Evolutionary conservation across 192 early-diverging fungal species (phyloP), one percentile per base, ranked within the genome.

Genomic region (Spizellomyces sp.): DNA sequence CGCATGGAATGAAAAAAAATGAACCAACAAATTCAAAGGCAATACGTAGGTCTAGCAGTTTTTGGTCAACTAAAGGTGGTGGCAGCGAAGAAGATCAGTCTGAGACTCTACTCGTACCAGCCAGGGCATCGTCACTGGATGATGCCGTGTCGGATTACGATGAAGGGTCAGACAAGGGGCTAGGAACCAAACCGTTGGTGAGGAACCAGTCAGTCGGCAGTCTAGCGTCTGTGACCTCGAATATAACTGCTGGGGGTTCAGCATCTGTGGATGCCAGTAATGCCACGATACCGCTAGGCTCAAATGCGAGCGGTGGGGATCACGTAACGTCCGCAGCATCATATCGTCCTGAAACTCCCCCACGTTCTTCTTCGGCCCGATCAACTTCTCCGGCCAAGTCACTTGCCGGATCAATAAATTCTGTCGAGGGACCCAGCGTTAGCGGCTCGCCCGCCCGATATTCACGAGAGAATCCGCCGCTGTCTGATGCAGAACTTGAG

Each of bases 401-500:
- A 4, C 17, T 54, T n/a, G 17, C 50, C 50, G 12, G 14, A 0
- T 54, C 50, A 12, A 36, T 36, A 36, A 36, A 36, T 2, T 36
- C 27, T 36, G 27, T 36, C 27, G 27, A 36, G 3, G 27, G 27
- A 36, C 27, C 27, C 27, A 36, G 27, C 27, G 27, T 0, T 36
- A 36, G 27, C 27, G 27, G 27, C 27, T 36, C 27, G 3, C 27
- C 27, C 27, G 27, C 27, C 27, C 50, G 50, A n/a, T 4, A n/a
- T 19, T 12, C 12, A 54, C 14, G 50, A n/a, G 50, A 54, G 50
- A 15, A 62, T 15, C 57, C 76, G 1, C 48, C 56, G 27, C 52
- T 79, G 44, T 68, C 77, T 5, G 47, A 64, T n/a, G 22, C 59
- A 19, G 82, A 83, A 21, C 65, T 79, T 14, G 75, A 80, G 14